Percentiles rank a stretch among this genome's conserved stretches.
Evolutionary conservation across 495 filamentous ascomycete species (phyloP).

Genomic region (Lineolata rhizophorae): DNA sequence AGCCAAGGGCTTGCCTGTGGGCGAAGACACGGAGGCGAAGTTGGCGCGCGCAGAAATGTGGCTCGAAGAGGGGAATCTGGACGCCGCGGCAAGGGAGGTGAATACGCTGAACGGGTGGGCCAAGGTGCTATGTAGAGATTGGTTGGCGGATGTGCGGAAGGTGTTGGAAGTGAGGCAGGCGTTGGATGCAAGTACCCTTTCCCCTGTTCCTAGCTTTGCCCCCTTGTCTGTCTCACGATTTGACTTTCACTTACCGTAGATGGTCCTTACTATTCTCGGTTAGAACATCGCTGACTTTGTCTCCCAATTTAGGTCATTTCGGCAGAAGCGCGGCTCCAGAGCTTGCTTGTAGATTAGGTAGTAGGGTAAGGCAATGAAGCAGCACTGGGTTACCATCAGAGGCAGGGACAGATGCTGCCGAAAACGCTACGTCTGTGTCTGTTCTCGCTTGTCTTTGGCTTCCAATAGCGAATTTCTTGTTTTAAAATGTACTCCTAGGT

Average conservation of each 20-base stretch:
- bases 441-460: too few species aligned
- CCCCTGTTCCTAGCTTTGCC: constrained; percentile 7
- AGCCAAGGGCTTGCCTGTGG: constrained; percentile 36
- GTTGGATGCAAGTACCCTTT: constrained; percentile 76
- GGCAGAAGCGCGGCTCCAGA: constrained; percentile 23
- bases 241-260: not conserved
- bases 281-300: not conserved
- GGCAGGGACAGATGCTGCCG: too few species aligned
- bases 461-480: too few species aligned
- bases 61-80: constrained; percentile 78
- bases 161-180: constrained; percentile 90
- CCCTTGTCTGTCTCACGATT: not conserved
- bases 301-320: constrained; percentile 16
- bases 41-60: constrained; percentile 69
- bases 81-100: constrained; percentile 85
- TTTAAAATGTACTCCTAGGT: too few species aligned
- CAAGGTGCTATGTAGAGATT: constrained; percentile 78
- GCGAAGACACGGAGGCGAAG: constrained; percentile 87
- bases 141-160: constrained; percentile 69
- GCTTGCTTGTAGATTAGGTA: constrained; percentile 19
- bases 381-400: too few species aligned
- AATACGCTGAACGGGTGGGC: constrained; percentile 82
- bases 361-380: too few species aligned
- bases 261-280: constrained; percentile 1
- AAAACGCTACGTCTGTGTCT: too few species aligned